Percentiles rank a stretch among this genome's conserved stretches.
Conservation (phyloP, 2,329 filamentous ascomycete genomes). For the Fonsecaea pedrosoi region DNA sequence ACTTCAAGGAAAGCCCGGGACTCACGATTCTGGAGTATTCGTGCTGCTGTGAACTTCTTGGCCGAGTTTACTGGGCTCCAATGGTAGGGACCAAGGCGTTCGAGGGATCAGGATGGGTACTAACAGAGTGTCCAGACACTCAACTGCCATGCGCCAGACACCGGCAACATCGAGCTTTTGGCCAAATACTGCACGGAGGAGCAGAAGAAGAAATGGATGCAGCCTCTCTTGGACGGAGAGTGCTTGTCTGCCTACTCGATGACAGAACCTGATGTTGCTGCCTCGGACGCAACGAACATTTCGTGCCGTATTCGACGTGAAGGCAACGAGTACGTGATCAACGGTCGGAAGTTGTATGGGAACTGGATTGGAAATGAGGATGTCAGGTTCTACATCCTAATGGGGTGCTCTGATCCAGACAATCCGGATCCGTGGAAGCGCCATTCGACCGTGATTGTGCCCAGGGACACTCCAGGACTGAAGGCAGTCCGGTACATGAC, state of each 20-base stretch:
- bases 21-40: slow-evolving; percentile 90
- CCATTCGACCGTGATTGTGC: slow-evolving; percentile 83
- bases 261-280: slow-evolving; percentile 81
- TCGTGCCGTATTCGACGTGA: slow-evolving; percentile 73
- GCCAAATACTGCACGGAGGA: slow-evolving; percentile 68
- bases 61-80: slow-evolving; percentile 67
- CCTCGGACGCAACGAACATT: slow-evolving; percentile 83
- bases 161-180: slow-evolving; percentile 84
- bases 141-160: slow-evolving; percentile 83
- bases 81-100: slow-evolving; percentile 45
- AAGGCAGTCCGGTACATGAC: slow-evolving; percentile 84
- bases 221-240: slow-evolving; percentile 74
- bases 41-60: slow-evolving; percentile 86
- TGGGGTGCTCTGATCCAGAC: slow-evolving; percentile 78
- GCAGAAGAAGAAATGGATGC: slow-evolving; percentile 73
- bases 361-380: slow-evolving; percentile 29
- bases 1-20: slow-evolving; percentile 86
- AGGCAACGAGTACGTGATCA: slow-evolving; percentile 82
- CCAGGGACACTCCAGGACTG: slow-evolving; percentile 74
- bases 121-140: slow-evolving; percentile 56
- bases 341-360: slow-evolving; percentile 58
- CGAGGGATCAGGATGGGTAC: not conserved
- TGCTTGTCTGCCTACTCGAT: slow-evolving; percentile 82
- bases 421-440: slow-evolving; percentile 77
- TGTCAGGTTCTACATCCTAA: slow-evolving; percentile 78